Evolutionary conservation across 805 yeast genomes (phyloP), one percentile per base, ranked within the genome.

Genomic region (Candida khao-thaluensis): DNA sequence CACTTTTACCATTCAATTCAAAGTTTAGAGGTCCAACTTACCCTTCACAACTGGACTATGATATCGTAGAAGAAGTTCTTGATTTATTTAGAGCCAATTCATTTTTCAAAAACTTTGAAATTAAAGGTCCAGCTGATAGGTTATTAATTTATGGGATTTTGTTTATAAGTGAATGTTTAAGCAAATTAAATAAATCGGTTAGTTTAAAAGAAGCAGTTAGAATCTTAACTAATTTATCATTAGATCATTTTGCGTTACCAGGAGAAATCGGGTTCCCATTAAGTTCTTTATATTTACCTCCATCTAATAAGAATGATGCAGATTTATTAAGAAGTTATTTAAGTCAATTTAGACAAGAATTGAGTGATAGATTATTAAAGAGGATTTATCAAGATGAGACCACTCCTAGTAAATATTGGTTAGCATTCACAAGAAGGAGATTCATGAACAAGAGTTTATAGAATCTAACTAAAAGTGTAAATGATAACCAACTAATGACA

Each of bases 261-360:
- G 99, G 99, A 17, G 96, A 93, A 45, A 80, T 91, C 7, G 89
- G 91, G 10, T 93, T 93, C 71, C 97, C 98, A 14, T 72, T 93
- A 62, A 91, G 90, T 61, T 76, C 88, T 49, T 57, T 93, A 57
- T 79, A 81, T 62, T 64, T 77, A 34, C 77, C 95, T 7, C 93
- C 96, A 15, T 66, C 72, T 23, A 85, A 81, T 53, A 81, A 82
- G 52, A 72, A 72, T 41, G 96, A 88, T 46, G 81, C 82, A 40
- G 93, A 91, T 42, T 66, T 89, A 40, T 74, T 93, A 56, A 79
- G 93, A 51, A 71, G 78, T 10, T 93, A 93, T 59, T 72, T 93
- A 48, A 82, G 82, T 51, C 99, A 93, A 61, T 88, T 93, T 66
- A 82, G 99, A 66, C 98, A 93, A 66, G 98, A 93, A 61, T 71